Evolutionary conservation across 805 yeast genomes (phyloP).

Genomic region (Myxozyma nipponensis): DNA sequence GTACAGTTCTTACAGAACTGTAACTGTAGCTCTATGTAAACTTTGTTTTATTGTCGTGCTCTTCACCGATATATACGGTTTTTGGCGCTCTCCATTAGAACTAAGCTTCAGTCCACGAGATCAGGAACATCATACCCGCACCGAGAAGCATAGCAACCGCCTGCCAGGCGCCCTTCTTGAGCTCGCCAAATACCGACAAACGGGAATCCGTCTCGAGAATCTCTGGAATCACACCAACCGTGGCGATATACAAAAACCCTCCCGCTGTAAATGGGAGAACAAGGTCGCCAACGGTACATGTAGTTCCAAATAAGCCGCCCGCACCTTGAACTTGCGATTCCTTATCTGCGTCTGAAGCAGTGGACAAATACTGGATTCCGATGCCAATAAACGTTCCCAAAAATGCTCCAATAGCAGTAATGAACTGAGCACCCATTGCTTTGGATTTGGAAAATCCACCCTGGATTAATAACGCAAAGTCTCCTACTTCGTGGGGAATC

Average conservation of each 20-base stretch:
- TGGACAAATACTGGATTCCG: constrained; percentile 37
- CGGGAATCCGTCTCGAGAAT: constrained; percentile 45
- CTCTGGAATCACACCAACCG: constrained; percentile 74
- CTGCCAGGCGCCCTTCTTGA: constrained; percentile 45
- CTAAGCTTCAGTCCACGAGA: constrained; percentile 46
- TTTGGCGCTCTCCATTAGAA: background rate
- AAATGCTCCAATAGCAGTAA: constrained; percentile 63
- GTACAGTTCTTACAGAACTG: background rate
- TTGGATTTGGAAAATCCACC: constrained; percentile 65
- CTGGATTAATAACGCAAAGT: constrained; percentile 65
- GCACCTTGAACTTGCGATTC: constrained; percentile 8
- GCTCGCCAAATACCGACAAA: constrained; percentile 40
- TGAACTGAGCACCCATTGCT: constrained; percentile 62
- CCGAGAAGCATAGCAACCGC: constrained; percentile 51
- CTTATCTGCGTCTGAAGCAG: constrained; percentile 20
- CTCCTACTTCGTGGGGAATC: constrained; percentile 79
- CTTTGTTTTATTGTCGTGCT: constrained; percentile 6
- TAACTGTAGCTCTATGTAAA: background rate
- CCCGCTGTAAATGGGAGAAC: constrained; percentile 46
- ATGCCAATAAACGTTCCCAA: constrained; percentile 66
- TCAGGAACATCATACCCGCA: constrained; percentile 52
- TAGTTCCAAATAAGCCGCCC: background rate
- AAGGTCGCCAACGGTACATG: constrained; percentile 30
- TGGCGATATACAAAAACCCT: constrained; percentile 67
- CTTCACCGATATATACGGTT: constrained; percentile 2